Conservation (phyloP, 306 rosid genomes). For the Biancaea sappan region DNA sequence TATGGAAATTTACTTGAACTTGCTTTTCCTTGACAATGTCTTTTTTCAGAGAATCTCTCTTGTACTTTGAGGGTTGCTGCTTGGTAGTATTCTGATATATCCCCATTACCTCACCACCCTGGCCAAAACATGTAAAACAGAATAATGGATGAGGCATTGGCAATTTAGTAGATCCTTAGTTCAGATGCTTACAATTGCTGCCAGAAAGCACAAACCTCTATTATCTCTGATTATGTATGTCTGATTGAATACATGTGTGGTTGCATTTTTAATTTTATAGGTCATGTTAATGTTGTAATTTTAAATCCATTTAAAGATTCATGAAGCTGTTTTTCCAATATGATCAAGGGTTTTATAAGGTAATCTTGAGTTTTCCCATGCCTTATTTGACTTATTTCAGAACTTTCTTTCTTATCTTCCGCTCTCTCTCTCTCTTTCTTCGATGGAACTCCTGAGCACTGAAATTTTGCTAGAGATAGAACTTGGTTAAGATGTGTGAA, state of each 20-base stretch:
- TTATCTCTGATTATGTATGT: conserved; percentile 1
- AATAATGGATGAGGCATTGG: no score
- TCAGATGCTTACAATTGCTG: neutral
- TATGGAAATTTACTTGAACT: no score
- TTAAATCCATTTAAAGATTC: neutral
- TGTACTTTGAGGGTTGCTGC: no score
- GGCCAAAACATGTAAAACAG: no score
- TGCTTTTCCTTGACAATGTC: no score
- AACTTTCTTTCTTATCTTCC: neutral
- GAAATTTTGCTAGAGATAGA: neutral
- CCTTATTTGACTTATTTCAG: conserved; percentile 5
- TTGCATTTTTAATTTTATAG: neutral
- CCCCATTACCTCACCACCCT: no score
- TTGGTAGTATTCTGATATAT: no score
- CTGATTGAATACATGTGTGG: neutral
- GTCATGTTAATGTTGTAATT: neutral
- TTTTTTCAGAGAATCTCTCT: no score
- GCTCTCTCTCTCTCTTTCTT: neutral
- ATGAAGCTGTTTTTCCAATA: neutral
- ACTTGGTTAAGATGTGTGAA: neutral
- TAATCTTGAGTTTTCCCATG: neutral
- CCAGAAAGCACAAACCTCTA: neutral
- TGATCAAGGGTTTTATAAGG: neutral
- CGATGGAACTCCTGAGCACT: neutral
- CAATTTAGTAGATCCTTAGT: neutral